Conservation (phyloP, 2,329 filamentous ascomycete species). For the Monosporascus ibericus region DNA sequence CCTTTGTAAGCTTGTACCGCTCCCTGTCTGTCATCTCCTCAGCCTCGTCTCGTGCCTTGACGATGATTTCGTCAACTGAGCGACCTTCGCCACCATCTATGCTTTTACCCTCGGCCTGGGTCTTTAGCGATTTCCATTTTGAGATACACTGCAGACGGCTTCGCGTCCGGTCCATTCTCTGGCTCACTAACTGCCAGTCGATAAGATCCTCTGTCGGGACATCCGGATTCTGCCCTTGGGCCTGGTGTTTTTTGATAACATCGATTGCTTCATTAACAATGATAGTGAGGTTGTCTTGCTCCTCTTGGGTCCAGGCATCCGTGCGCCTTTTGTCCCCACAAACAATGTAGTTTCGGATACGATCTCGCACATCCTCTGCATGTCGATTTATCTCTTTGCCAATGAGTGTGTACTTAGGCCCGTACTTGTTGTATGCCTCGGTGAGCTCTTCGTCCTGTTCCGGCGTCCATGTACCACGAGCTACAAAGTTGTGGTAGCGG, state of each 20-base stretch:
- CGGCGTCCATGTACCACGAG: constrained; percentile 51
- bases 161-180: constrained; percentile 54
- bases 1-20: constrained; percentile 19
- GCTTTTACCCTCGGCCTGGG: constrained; percentile 12
- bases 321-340: constrained; percentile 47
- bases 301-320: constrained; percentile 53
- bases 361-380: constrained; percentile 60
- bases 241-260: constrained; percentile 35
- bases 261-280: constrained; percentile 49
- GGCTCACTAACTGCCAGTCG: constrained; percentile 60
- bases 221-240: constrained; percentile 24
- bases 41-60: constrained; percentile 21
- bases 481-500: constrained; percentile 59
- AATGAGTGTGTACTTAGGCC: constrained; percentile 57
- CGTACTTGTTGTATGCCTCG: constrained; percentile 38
- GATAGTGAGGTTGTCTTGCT: constrained; percentile 48
- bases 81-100: constrained; percentile 15
- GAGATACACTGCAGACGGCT: constrained; percentile 61
- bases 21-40: constrained; percentile 17
- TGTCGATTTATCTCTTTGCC: constrained; percentile 57
- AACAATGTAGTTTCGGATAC: constrained; percentile 62
- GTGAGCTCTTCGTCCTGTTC: constrained; percentile 53
- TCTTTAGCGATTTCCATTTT: constrained; percentile 55
- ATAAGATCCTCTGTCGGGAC: constrained; percentile 47
- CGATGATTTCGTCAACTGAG: constrained; percentile 17